Conservation (phyloP, 495 filamentous ascomycete species). For the Hyaloscypha hepaticicola region DNA sequence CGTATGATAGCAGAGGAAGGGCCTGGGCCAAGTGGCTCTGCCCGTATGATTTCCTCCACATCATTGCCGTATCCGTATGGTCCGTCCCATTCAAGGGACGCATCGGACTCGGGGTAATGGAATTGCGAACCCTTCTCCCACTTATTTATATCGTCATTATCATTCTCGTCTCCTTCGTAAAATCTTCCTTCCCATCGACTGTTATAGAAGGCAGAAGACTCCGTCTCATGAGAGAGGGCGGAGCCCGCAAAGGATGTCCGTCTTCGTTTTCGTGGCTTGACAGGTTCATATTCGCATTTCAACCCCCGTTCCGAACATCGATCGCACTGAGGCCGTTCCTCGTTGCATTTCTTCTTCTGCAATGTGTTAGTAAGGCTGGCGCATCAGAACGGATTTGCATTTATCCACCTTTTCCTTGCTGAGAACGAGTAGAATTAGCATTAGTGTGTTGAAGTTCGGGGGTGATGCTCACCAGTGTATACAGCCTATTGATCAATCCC, state of each 20-base stretch:
- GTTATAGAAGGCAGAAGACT: slow-evolving; percentile 17
- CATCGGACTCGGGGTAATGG: slow-evolving; percentile 19
- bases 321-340: slow-evolving; percentile 55
- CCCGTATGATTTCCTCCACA: slow-evolving; percentile 26
- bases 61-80: slow-evolving; percentile 13
- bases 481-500: slow-evolving; percentile 44
- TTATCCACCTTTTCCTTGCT: slow-evolving; percentile 51
- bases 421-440: slow-evolving; percentile 10
- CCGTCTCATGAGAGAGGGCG: slow-evolving; percentile 9
- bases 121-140: slow-evolving; percentile 24
- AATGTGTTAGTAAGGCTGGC: slow-evolving; percentile 15
- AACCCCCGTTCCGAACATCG: slow-evolving; percentile 54
- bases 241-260: slow-evolving; percentile 24
- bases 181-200: slow-evolving; percentile 19
- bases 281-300: slow-evolving; percentile 55
- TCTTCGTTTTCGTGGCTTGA: slow-evolving; percentile 56
- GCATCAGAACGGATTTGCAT: slow-evolving; percentile 1
- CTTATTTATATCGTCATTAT: slow-evolving; percentile 11
- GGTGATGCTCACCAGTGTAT: slow-evolving; percentile 51
- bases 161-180: slow-evolving; percentile 21
- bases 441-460: neutral
- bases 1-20: slow-evolving; percentile 14
- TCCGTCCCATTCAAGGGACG: slow-evolving; percentile 14
- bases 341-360: slow-evolving; percentile 68
- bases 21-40: slow-evolving; percentile 3